phyloP scores from a whole-genome alignment of 257 asterid species.

The Apocynum venetum region DNA sequence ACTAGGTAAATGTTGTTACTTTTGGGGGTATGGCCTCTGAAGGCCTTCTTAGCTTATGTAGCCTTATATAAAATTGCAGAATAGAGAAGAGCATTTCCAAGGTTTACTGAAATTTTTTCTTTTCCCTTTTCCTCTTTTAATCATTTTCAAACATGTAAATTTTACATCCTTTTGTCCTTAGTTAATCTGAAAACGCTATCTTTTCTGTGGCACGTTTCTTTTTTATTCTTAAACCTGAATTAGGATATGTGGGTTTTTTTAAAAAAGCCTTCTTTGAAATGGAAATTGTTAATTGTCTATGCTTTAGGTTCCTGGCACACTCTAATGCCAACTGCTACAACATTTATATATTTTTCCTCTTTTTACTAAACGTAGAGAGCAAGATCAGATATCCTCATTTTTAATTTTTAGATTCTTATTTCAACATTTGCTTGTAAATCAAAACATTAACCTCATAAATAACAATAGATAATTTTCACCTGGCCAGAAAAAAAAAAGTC shows the following conservation, averaged over 20 bases:
- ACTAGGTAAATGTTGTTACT: background rate
- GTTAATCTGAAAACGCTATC: background rate
- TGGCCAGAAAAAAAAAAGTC: background rate
- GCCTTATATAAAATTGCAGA: background rate
- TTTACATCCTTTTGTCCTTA: background rate
- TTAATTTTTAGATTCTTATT: too few species aligned
- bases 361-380: too few species aligned
- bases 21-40: background rate
- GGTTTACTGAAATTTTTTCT: background rate
- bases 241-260: background rate
- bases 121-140: background rate
- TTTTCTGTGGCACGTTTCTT: background rate
- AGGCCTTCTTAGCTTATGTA: background rate
- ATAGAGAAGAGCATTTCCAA: background rate
- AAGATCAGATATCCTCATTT: too few species aligned
- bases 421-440: background rate
- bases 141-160: background rate
- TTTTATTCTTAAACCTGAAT: background rate
- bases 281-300: background rate
- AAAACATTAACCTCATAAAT: too few species aligned
- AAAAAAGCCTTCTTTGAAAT: too few species aligned
- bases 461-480: background rate
- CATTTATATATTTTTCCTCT: background rate
- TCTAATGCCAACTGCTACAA: background rate
- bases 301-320: background rate